phyloP scores from a whole-genome alignment of 192 early-diverging fungal genomes.

The Entophlyctis luteolus region DNA sequence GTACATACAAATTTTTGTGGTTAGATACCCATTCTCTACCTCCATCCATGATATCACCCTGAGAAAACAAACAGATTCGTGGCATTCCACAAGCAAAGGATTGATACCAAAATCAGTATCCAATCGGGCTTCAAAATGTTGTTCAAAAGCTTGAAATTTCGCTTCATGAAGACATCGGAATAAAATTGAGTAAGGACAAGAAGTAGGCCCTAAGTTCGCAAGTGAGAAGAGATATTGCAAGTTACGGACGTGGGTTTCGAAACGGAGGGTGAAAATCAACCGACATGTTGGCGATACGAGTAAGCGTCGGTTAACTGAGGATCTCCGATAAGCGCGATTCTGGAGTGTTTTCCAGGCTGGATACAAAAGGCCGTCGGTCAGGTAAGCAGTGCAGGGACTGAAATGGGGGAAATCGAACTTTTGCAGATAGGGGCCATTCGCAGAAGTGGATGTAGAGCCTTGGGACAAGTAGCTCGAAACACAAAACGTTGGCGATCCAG shows the following conservation, averaged over 20 bases:
- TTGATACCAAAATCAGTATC: conserved; percentile 57
- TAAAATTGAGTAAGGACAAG: conserved; percentile 69
- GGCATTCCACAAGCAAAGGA: neutral
- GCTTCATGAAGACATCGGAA: conserved; percentile 80
- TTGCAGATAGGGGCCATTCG: conserved; percentile 25
- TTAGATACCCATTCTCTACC: conserved; percentile 42
- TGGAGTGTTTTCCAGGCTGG: conserved; percentile 5
- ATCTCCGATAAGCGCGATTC: conserved; percentile 75
- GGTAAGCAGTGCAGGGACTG: neutral
- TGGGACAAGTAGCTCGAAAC: conserved; percentile 39
- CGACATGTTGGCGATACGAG: conserved; percentile 66
- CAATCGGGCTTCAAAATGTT: conserved; percentile 53
- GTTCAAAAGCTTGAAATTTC: conserved; percentile 68
- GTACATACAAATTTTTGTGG: too few species aligned
- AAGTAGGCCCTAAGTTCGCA: conserved; percentile 43
- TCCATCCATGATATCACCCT: conserved; percentile 78
- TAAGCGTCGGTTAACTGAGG: conserved; percentile 89
- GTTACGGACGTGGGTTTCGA: neutral
- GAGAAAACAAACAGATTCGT: neutral
- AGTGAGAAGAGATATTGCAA: neutral
- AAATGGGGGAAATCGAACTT: neutral
- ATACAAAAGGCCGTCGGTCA: neutral
- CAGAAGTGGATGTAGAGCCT: conserved; percentile 27
- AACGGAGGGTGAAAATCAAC: conserved; percentile 9
- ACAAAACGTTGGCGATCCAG: conserved; percentile 40